A percentile compares a stretch with the other conserved stretches of the same genome.
These are phyloP conservation scores for Buddleja alternifolia DNA, from an alignment of 257 asterid species.

Conservation along the genomic window DNA sequence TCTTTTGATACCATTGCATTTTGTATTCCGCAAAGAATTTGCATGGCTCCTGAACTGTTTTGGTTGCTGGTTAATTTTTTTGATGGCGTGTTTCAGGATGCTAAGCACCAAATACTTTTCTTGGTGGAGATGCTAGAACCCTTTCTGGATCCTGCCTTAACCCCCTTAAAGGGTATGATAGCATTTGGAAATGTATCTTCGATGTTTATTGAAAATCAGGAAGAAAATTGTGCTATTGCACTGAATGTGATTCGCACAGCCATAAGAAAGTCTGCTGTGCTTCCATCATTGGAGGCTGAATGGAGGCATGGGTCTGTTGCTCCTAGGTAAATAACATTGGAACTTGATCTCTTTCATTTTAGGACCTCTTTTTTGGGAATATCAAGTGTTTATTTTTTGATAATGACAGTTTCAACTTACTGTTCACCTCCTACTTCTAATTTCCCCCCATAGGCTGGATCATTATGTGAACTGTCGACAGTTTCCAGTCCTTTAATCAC, in stretches of 20 bases:
- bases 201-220: slow-evolving; percentile 65
- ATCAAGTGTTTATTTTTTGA: background rate
- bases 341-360: slow-evolving; percentile 14
- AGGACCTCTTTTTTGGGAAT: background rate
- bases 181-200: slow-evolving; percentile 86
- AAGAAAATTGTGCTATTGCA: slow-evolving; percentile 72
- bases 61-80: slow-evolving; percentile 24
- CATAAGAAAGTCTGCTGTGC: slow-evolving; percentile 68
- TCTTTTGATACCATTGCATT: slow-evolving; percentile 7
- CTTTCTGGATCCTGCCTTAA: slow-evolving; percentile 82
- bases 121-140: slow-evolving; percentile 97
- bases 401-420: slow-evolving; percentile 21
- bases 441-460: slow-evolving; percentile 4
- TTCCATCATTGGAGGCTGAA: slow-evolving; percentile 90
- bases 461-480: slow-evolving; percentile 3
- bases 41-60: slow-evolving; percentile 26
- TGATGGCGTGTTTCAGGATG: slow-evolving; percentile 62
- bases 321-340: slow-evolving; percentile 71
- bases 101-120: slow-evolving; percentile 81
- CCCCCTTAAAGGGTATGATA: slow-evolving; percentile 79
- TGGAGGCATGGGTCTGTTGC: slow-evolving; percentile 92
- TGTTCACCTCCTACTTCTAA: slow-evolving; percentile 9
- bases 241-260: slow-evolving; percentile 78
- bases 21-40: slow-evolving; percentile 1
- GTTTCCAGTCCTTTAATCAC: background rate